Evolutionary conservation across 2,329 filamentous ascomycete genomes (phyloP).

Genomic region (Remersonia thermophila): DNA sequence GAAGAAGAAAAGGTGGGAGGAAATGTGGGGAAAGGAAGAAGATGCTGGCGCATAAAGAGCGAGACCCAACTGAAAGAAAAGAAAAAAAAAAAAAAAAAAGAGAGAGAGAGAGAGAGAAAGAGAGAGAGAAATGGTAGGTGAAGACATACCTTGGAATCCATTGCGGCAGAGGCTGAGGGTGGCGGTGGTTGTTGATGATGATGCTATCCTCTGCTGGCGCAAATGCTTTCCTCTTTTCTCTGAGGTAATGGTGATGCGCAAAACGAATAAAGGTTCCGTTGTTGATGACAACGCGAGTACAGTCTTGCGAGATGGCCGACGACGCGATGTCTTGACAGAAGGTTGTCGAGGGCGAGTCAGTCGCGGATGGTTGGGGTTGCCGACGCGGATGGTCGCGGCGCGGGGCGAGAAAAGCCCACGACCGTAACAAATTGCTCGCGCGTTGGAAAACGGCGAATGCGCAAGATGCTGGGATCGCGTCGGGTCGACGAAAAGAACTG

Average conservation of each 20-base stretch:
- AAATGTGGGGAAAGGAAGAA: slow-evolving; percentile 9
- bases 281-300: not conserved
- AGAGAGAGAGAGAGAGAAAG: slow-evolving; percentile 1
- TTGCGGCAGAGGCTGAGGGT: slow-evolving; percentile 16
- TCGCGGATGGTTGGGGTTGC: too few relatives aligned
- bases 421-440: too few relatives aligned
- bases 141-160: slow-evolving; percentile 30
- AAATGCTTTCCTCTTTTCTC: slow-evolving; percentile 3
- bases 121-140: not conserved
- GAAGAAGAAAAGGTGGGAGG: too few relatives aligned
- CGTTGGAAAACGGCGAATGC: too few relatives aligned
- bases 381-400: not conserved
- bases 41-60: too few relatives aligned
- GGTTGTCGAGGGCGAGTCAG: too few relatives aligned
- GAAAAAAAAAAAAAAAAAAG: not conserved
- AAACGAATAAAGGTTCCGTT: slow-evolving; percentile 1
- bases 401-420: not conserved
- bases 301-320: not conserved
- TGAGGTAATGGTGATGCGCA: slow-evolving; percentile 2
- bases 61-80: too few relatives aligned
- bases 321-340: too few relatives aligned
- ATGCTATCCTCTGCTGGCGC: slow-evolving; percentile 8
- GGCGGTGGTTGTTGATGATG: slow-evolving; percentile 5
- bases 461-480: not conserved
- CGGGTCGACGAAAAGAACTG: not conserved